These are phyloP conservation scores for Xanthoconium stramineum DNA, from an alignment of 768 basidiomycete genomes.

Conservation along the genomic window DNA sequence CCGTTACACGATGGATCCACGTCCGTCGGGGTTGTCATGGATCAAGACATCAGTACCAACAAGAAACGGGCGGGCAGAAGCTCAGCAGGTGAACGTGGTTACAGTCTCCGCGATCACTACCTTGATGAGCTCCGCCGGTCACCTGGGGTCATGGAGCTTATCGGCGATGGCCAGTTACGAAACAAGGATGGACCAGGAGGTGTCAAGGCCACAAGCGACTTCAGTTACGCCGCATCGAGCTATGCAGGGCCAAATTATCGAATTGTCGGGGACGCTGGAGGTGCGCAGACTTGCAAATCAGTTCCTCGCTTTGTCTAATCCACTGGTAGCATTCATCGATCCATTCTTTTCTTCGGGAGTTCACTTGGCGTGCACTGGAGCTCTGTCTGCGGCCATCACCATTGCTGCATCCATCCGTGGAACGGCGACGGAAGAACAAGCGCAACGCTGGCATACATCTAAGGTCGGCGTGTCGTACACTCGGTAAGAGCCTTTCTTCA, in stretches of 20 bases:
- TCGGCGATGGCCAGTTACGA: background rate
- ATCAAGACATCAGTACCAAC: background rate
- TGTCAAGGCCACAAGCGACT: background rate
- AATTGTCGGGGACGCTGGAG: too few relatives aligned
- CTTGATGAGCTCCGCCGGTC: background rate
- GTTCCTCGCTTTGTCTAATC: too few relatives aligned
- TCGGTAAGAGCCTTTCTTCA: background rate
- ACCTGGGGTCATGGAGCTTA: background rate
- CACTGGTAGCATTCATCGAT: too few relatives aligned
- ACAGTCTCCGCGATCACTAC: background rate
- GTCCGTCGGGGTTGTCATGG: background rate
- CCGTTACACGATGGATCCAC: background rate
- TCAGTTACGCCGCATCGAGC: background rate
- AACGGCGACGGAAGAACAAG: background rate
- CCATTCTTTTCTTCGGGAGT: slow-evolving; percentile 9
- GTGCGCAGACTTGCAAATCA: too few relatives aligned
- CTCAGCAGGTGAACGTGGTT: background rate
- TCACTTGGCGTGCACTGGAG: slow-evolving; percentile 10
- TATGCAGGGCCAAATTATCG: background rate
- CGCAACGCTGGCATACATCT: slow-evolving; percentile 10
- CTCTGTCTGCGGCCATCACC: slow-evolving; percentile 7
- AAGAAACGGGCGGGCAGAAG: background rate
- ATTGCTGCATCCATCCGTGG: slow-evolving; percentile 12
- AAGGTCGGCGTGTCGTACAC: slow-evolving; percentile 11
- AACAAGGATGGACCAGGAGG: background rate